Evolutionary conservation across 2,329 filamentous ascomycete genomes (phyloP).

Genomic region (Trichoderma sp.): DNA sequence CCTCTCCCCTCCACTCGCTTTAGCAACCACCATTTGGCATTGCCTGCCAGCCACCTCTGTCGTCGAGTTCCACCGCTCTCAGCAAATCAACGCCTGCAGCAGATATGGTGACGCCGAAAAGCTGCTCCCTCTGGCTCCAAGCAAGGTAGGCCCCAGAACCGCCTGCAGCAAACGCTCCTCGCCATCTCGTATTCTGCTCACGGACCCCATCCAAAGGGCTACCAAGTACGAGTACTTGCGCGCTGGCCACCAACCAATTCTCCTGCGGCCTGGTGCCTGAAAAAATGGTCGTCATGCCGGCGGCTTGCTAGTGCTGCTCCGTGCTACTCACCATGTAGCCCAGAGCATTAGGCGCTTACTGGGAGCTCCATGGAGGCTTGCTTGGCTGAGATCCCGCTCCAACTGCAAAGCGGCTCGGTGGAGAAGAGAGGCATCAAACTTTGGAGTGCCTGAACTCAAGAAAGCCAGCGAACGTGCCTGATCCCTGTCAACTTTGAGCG

Average conservation of each 20-base stretch:
- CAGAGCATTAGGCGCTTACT: not conserved
- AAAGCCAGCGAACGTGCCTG: not conserved
- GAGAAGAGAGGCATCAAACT: constrained; percentile 1
- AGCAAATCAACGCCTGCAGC: constrained; percentile 12
- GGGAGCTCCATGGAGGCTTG: not conserved
- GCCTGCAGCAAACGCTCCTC: constrained; percentile 7
- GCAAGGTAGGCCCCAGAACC: not conserved
- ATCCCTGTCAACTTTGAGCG: constrained; percentile 3
- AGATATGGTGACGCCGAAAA: constrained; percentile 8
- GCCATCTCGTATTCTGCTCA: constrained; percentile 12
- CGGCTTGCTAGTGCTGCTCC: not conserved
- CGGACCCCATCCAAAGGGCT: constrained; percentile 5
- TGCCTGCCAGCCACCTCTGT: not conserved
- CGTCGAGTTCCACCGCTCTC: constrained; percentile 1
- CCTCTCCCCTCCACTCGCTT: not conserved
- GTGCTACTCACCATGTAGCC: not conserved
- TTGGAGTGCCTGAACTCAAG: constrained; percentile 12
- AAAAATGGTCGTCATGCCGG: not conserved
- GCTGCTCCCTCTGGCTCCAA: constrained; percentile 2
- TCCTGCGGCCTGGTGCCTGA: not conserved
- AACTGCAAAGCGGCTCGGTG: not conserved
- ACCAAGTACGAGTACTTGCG: not conserved
- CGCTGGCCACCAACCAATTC: not conserved
- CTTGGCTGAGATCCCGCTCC: constrained; percentile 1
- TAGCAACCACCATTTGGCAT: not conserved